A percentile compares a stretch with the other conserved stretches of the same genome.
These are phyloP conservation scores for Penicillium simplicissimum DNA, from an alignment of 495 filamentous ascomycete genomes.

Conservation along the genomic window DNA sequence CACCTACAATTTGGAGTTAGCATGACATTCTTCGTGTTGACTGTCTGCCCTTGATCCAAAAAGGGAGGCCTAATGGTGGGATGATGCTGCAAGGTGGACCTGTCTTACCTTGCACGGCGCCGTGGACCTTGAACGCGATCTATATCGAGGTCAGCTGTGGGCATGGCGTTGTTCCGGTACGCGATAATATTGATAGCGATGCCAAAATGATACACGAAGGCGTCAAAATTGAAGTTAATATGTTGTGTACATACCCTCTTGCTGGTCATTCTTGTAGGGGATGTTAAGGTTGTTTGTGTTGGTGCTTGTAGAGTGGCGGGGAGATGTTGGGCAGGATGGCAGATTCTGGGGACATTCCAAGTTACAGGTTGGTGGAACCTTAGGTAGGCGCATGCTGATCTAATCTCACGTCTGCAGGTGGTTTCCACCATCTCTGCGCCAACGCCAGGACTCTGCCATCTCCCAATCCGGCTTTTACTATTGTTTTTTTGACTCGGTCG, in stretches of 20 bases:
- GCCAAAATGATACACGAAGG: too few relatives aligned
- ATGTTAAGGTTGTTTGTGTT: background rate
- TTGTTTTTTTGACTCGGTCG: background rate
- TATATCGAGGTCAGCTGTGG: conserved; percentile 19
- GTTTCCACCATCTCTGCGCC: background rate
- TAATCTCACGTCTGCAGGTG: background rate
- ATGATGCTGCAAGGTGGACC: background rate
- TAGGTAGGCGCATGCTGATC: conserved; percentile 8
- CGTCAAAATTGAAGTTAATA: background rate
- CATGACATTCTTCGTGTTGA: background rate
- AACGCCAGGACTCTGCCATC: background rate
- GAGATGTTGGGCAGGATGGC: background rate
- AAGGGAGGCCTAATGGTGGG: background rate
- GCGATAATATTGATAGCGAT: background rate
- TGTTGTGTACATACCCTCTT: background rate
- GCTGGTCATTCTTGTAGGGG: conserved; percentile 1
- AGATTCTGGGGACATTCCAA: background rate
- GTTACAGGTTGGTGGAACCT: too few relatives aligned
- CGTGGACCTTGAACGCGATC: conserved; percentile 55
- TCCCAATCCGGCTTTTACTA: background rate
- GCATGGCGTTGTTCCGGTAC: background rate
- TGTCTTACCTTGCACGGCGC: conserved; percentile 53
- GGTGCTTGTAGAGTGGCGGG: background rate
- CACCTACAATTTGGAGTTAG: conserved; percentile 49
- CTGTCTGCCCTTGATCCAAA: background rate